Base-by-base conservation (phyloP, 495 filamentous ascomycete genomes). In the Tuber indicum region DNA sequence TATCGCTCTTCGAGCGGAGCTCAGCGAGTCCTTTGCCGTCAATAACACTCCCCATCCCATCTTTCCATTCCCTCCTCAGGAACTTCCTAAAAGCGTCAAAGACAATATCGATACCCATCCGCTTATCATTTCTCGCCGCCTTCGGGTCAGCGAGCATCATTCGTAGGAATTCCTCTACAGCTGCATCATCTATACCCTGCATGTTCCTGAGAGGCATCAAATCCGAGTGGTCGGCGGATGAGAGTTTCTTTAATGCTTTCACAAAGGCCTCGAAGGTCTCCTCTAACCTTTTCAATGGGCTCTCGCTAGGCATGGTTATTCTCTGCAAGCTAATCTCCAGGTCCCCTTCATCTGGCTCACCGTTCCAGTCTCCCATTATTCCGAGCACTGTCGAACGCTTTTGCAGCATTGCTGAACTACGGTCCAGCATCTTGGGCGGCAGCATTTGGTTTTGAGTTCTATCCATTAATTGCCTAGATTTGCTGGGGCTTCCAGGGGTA, bases 21-120 rank as follows among this genome's bases (percentile, higher is more conserved):
- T 87, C 86, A 72, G 90, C 88, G 43, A 97, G 85, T 23, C 88
- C 87, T 41, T 90, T 85, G 45, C 87, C 83, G 4, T 90, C 87
- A 76, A 98, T 88, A 49, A 98, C 87, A 4, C 92, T 89, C 0
- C 96, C 96, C 87, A 98, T 94, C 77, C 92, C 91, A 72, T 94
- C 91, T 74, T 87, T 90, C 96, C 96, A 99, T 44, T 94, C 94
- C 75, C 92, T 91, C 75, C 89, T 90, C 82, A 98, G 87, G 78
- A 98, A 99, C 76, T 96, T 97, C 81, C 97, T 94, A 82, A 99
- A 99, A 1, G 95, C 93, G 26, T 91, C 91, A 80, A 98, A 97
- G 16, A 98, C 87, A n/a, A 95, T 91, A 82, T 97, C 94, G 36
- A 97, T 74, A 26, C 80, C 77, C 42, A 77, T 74, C 42, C 75